Base-by-base conservation (phyloP, 306 rosid species). In the Prunus armeniaca region DNA sequence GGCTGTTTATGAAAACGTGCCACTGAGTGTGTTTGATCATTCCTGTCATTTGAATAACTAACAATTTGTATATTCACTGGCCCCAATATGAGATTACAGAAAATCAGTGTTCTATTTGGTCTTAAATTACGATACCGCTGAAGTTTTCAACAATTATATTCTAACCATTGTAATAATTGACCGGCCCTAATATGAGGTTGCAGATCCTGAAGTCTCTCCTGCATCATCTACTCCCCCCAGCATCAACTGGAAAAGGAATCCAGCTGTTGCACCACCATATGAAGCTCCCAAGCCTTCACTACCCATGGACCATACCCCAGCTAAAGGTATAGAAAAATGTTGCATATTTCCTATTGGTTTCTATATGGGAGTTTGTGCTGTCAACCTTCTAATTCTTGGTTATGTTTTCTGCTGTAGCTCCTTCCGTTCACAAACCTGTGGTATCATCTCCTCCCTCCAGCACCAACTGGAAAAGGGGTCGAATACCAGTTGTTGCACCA, bases 161-260 rank as follows among this genome's bases (percentile, higher is more conserved):
- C 67, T 65, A 22, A 67, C 15, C 28, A 25, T 34, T 54, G 11
- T 73, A 50, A 55, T 66, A 47, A 60, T 70, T 76, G 61, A 27
- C 72, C 57, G 76, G 46, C 24, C 30, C 54, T 46, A 67, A 71
- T 63, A 68, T 74, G 69, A 83, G 81, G 43, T 85, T 85, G 82
- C 89, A 91, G 98, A 77, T 61, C 90, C 88, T 71, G 81, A 64
- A 72, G 83, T 87, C 78, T 79, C 96, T 83, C 93, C 91, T 50
- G 78, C 74, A 22, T 61, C 86, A 69, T 79, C 92, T 72, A 88
- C 89, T 86, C 79, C 92, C 19, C 69, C 70, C 70, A 27, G 62
- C 68, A 12, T 52, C 52, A 32, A 62, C 18, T 25, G 63, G 74
- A 76, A 75, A 55, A 64, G 73, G 20, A 41, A 27, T 63, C 78